phyloP scores from a whole-genome alignment of 1,284 basidiomycete genomes.

The Phellinidium pouzarii region DNA sequence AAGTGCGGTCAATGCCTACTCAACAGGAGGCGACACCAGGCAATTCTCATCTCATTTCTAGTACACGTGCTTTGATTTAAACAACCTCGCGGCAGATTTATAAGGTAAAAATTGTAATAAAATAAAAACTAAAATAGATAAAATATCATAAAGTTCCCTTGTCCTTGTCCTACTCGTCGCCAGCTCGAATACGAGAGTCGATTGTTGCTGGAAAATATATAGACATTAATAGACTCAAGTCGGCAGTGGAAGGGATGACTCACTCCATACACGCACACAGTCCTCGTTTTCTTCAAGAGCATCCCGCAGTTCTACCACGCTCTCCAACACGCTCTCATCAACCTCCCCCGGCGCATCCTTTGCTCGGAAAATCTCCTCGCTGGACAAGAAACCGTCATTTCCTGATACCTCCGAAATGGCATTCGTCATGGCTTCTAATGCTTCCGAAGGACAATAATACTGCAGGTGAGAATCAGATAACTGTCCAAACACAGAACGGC shows the following conservation, averaged over 20 bases:
- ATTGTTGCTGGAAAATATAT: conserved; percentile 6
- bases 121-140: no score
- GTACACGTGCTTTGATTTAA: background rate
- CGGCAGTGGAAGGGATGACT: conserved; percentile 22
- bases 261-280: conserved; percentile 58
- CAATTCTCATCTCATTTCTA: background rate
- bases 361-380: conserved; percentile 47
- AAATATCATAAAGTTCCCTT: background rate
- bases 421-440: conserved; percentile 26
- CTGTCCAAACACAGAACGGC: background rate
- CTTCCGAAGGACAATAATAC: conserved; percentile 18
- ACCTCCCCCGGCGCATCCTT: conserved; percentile 37
- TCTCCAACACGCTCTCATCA: conserved; percentile 33
- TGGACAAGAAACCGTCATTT: conserved; percentile 35
- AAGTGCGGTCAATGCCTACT: background rate
- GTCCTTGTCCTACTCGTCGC: conserved; percentile 6
- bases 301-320: conserved; percentile 43
- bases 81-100: background rate
- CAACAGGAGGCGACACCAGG: background rate
- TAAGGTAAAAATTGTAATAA: background rate
- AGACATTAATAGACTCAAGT: background rate
- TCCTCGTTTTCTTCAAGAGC: conserved; percentile 58
- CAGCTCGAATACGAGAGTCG: conserved; percentile 12
- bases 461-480: background rate
- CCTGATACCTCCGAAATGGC: conserved; percentile 10